phyloP scores from a whole-genome alignment of 2,329 filamentous ascomycete species.

The Colletotrichum incanum region DNA sequence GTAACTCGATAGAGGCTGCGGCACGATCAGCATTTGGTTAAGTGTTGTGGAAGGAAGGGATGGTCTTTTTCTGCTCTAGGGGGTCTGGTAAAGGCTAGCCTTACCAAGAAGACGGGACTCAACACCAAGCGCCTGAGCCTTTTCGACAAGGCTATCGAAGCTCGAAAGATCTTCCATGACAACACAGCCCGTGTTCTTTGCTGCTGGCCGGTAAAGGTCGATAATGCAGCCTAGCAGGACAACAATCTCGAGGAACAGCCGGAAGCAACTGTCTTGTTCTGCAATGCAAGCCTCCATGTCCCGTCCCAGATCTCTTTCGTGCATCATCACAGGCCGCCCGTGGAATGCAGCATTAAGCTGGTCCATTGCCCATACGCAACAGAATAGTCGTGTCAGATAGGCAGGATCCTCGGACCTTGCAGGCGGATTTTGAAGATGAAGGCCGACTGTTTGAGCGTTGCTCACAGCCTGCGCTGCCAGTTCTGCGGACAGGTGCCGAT shows the following conservation, averaged over 20 bases:
- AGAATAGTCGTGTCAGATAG: conserved; percentile 45
- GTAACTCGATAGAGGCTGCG: conserved; percentile 45
- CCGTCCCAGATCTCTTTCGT: conserved; percentile 46
- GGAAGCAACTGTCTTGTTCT: conserved; percentile 46
- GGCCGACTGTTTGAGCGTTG: conserved; percentile 47
- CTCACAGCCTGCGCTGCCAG: conserved; percentile 46
- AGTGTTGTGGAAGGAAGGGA: no score
- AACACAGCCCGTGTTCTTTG: conserved; percentile 27
- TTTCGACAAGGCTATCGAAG: conserved; percentile 31
- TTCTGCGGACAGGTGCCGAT: conserved; percentile 42
- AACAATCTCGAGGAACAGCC: conserved; percentile 45
- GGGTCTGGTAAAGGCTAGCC: not conserved
- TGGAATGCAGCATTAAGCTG: conserved; percentile 47
- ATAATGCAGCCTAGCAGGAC: conserved; percentile 46
- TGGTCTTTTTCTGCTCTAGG: no score
- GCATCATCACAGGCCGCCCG: conserved; percentile 47
- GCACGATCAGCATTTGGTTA: not conserved
- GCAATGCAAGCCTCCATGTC: conserved; percentile 44
- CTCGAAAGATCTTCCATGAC: conserved; percentile 35
- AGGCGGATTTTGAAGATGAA: conserved; percentile 47
- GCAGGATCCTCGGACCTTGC: conserved; percentile 41
- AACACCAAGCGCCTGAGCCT: conserved; percentile 40
- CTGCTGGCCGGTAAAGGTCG: conserved; percentile 45
- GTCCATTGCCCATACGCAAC: conserved; percentile 47
- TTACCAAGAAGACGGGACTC: conserved; percentile 44